phyloP scores from a whole-genome alignment of 78 protist genomes.

The Dictyostelium capitatum region DNA sequence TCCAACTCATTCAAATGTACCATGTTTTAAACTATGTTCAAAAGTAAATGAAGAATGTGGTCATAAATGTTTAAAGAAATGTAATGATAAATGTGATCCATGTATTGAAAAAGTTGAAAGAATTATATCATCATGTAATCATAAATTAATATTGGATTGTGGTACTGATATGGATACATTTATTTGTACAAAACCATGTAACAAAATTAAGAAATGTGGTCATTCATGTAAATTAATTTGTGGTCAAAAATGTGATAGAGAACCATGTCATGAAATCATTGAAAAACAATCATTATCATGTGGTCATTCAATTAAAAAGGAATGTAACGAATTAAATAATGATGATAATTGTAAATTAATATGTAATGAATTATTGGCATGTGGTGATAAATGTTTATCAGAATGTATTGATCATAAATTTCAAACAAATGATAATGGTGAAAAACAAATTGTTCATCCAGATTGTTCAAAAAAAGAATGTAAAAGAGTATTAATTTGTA shows the following conservation, averaged over 20 bases:
- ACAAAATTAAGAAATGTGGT: slow-evolving; percentile 29
- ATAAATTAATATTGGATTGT: background rate
- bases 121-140: background rate
- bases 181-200: slow-evolving; percentile 43
- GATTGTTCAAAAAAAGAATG: slow-evolving; percentile 14
- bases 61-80: slow-evolving; percentile 13
- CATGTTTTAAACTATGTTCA: slow-evolving; percentile 15
- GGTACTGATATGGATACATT: too few relatives aligned
- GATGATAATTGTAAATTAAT: background rate
- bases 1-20: slow-evolving; percentile 33
- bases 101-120: background rate
- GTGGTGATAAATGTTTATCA: slow-evolving; percentile 69
- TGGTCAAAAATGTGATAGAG: background rate
- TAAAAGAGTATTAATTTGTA: slow-evolving; percentile 20
- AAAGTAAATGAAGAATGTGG: background rate
- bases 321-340: background rate
- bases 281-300: slow-evolving; percentile 10
- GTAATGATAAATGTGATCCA: background rate
- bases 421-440: background rate
- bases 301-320: background rate
- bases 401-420: slow-evolving; percentile 31
- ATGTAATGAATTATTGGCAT: slow-evolving; percentile 33
- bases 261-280: background rate
- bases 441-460: slow-evolving; percentile 6
- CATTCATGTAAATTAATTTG: slow-evolving; percentile 18